These are phyloP conservation scores for Trypanosoma congolense DNA, from an alignment of 208 protist genomes.

Conservation along the genomic window DNA sequence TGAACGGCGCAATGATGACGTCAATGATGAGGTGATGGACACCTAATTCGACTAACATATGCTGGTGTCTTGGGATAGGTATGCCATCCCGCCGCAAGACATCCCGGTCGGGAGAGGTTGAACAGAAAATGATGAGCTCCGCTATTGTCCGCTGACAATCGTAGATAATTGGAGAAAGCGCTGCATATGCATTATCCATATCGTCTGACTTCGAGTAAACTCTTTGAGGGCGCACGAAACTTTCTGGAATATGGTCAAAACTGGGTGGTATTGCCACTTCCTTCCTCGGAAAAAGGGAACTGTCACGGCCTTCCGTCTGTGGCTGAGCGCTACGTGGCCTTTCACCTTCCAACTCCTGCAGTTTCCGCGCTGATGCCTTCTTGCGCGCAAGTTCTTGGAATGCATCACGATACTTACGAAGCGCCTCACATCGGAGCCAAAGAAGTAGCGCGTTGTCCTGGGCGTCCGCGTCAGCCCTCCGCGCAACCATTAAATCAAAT, in stretches of 20 bases:
- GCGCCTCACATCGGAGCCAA: conserved; percentile 32
- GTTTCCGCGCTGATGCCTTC: conserved; percentile 2
- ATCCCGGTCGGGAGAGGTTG: conserved; percentile 32
- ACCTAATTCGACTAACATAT: conserved; percentile 61
- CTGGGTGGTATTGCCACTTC: neutral
- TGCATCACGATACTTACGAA: conserved; percentile 48
- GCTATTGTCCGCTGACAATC: conserved; percentile 43
- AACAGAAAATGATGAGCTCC: conserved; percentile 67
- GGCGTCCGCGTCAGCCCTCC: conserved; percentile 21
- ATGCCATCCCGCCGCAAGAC: conserved; percentile 48
- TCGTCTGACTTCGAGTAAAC: neutral
- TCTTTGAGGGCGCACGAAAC: neutral
- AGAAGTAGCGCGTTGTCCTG: conserved; percentile 43
- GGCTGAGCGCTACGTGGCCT: neutral
- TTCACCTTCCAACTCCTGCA: conserved; percentile 3
- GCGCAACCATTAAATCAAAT: conserved; percentile 40
- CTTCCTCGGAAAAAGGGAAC: neutral
- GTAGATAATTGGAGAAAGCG: conserved; percentile 35
- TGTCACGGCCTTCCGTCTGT: neutral
- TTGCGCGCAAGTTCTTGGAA: conserved; percentile 43
- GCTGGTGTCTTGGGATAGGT: conserved; percentile 50
- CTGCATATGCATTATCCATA: conserved; percentile 15
- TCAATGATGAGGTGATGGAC: conserved; percentile 72
- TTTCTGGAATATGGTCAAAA: neutral
- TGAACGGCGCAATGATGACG: conserved; percentile 60